Conservation (phyloP, 768 basidiomycete genomes). For the Podaxis sp. region DNA sequence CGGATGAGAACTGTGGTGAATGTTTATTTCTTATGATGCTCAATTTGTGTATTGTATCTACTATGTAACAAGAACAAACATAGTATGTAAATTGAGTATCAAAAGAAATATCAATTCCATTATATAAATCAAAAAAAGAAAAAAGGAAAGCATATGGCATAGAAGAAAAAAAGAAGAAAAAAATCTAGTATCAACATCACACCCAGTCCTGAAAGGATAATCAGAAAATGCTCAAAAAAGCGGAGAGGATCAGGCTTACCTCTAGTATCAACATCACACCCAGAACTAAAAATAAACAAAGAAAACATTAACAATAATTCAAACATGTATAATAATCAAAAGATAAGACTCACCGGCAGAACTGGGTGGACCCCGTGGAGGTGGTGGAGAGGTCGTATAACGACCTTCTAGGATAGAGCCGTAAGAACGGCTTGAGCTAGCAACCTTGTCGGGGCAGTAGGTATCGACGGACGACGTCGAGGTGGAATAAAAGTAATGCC, state of each 20-base stretch:
- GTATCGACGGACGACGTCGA: background rate
- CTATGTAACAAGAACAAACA: too few relatives aligned
- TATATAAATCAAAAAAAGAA: background rate
- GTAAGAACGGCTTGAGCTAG: constrained; percentile 5
- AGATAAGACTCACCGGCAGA: constrained; percentile 10
- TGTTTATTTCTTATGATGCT: background rate
- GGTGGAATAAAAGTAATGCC: background rate
- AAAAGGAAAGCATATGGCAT: background rate
- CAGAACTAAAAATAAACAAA: background rate
- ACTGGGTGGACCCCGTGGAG: constrained; percentile 15
- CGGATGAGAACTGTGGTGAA: background rate
- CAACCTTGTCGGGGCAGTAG: constrained; percentile 1
- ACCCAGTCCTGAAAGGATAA: background rate
- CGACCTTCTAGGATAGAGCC: background rate
- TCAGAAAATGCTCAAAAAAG: background rate
- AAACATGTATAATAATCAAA: background rate
- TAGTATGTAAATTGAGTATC: too few relatives aligned
- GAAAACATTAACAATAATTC: background rate
- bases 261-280: constrained; percentile 14
- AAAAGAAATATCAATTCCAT: too few relatives aligned
- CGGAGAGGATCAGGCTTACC: background rate
- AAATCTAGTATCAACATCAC: constrained; percentile 5
- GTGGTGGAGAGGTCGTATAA: constrained; percentile 15
- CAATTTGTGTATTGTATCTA: background rate
- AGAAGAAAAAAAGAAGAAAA: background rate